Conservation (phyloP, 2,329 filamentous ascomycete genomes). For the Botryotinia calthae region DNA sequence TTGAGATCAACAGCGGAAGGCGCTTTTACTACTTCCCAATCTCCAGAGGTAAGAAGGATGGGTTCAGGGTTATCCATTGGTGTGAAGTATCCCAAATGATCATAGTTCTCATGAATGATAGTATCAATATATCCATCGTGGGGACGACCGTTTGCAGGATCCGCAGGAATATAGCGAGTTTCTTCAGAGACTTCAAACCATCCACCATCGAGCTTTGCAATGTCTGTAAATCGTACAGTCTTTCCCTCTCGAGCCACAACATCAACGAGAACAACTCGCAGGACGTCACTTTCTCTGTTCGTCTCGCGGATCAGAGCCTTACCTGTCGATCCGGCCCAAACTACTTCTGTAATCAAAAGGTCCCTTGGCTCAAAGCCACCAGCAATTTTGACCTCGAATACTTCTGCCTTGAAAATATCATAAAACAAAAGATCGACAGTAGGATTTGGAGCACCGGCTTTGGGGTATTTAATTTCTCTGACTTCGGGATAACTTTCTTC, state of each 20-base stretch:
- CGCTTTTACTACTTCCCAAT: slow-evolving; percentile 88
- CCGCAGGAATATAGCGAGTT: slow-evolving; percentile 82
- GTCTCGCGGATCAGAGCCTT: slow-evolving; percentile 88
- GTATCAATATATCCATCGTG: slow-evolving; percentile 93
- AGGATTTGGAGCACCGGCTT: slow-evolving; percentile 90
- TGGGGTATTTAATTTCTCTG: slow-evolving; percentile 93
- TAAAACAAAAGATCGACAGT: slow-evolving; percentile 86
- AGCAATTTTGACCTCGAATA: slow-evolving; percentile 75
- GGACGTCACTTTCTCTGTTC: slow-evolving; percentile 88
- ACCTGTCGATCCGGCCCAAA: slow-evolving; percentile 74
- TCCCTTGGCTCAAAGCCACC: slow-evolving; percentile 78
- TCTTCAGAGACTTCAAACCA: slow-evolving; percentile 95
- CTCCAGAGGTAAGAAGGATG: slow-evolving; percentile 78
- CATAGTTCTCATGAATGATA: slow-evolving; percentile 78
- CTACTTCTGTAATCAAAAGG: slow-evolving; percentile 85
- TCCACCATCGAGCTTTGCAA: slow-evolving; percentile 83
- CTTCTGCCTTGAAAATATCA: slow-evolving; percentile 72
- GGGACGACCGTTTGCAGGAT: slow-evolving; percentile 69
- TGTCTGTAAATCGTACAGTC: slow-evolving; percentile 75
- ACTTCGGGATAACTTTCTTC: slow-evolving; percentile 90
- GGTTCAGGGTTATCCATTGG: slow-evolving; percentile 82
- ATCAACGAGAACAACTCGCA: slow-evolving; percentile 85
- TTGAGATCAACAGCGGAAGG: slow-evolving; percentile 81
- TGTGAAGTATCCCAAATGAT: slow-evolving; percentile 91
- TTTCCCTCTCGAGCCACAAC: slow-evolving; percentile 70